phyloP scores from a whole-genome alignment of 1,284 basidiomycete species.

The Rhodotorula sp. region DNA sequence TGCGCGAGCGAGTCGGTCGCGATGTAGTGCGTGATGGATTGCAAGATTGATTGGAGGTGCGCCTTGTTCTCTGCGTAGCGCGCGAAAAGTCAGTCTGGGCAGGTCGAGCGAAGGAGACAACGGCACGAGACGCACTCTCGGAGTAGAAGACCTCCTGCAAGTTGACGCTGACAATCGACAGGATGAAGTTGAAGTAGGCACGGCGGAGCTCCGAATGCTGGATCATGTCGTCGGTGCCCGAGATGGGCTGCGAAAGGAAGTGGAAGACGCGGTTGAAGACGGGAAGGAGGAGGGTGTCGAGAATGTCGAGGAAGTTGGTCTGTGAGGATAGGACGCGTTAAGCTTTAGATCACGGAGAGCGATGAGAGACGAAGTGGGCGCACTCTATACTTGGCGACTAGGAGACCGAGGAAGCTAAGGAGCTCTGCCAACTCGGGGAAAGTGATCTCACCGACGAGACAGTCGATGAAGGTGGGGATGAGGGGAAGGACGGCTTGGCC shows the following conservation, averaged over 20 bases:
- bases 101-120: background rate
- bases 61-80: slow-evolving; percentile 79
- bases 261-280: slow-evolving; percentile 78
- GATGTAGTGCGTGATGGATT: slow-evolving; percentile 60
- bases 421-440: slow-evolving; percentile 92
- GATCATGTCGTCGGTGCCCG: slow-evolving; percentile 86
- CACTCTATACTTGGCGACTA: slow-evolving; percentile 91
- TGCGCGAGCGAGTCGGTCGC: slow-evolving; percentile 68
- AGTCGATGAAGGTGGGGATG: slow-evolving; percentile 81
- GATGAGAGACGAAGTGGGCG: too few relatives aligned
- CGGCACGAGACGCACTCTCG: slow-evolving; percentile 62
- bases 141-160: slow-evolving; percentile 83
- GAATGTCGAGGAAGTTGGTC: slow-evolving; percentile 74
- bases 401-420: slow-evolving; percentile 85
- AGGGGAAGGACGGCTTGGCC: slow-evolving; percentile 66
- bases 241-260: slow-evolving; percentile 75
- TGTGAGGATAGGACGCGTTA: slow-evolving; percentile 44
- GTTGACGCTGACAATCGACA: slow-evolving; percentile 74
- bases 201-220: slow-evolving; percentile 83
- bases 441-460: slow-evolving; percentile 86
- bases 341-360: background rate
- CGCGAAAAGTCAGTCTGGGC: background rate
- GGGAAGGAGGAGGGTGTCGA: slow-evolving; percentile 87
- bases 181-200: slow-evolving; percentile 82
- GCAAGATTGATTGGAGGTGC: slow-evolving; percentile 73